phyloP scores from a whole-genome alignment of 2,329 filamentous ascomycete genomes.

The Cladosporium sphaerospermum region DNA sequence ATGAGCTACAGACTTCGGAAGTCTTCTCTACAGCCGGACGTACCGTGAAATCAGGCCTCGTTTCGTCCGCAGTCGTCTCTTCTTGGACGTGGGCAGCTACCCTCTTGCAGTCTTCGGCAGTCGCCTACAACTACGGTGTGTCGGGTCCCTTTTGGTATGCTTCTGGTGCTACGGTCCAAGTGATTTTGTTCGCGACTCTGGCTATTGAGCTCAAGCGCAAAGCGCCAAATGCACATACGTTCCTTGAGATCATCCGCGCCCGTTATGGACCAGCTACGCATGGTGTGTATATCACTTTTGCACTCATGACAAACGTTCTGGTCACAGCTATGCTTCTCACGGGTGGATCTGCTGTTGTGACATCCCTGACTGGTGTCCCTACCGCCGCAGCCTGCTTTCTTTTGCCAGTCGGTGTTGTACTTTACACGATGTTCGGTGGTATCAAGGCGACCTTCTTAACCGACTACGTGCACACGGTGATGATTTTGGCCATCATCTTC shows the following conservation, averaged over 20 bases:
- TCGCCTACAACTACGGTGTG: slow-evolving; percentile 52
- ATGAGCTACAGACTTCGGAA: slow-evolving; percentile 82
- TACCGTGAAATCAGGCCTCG: slow-evolving; percentile 81
- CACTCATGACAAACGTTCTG: slow-evolving; percentile 39
- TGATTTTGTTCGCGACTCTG: slow-evolving; percentile 79
- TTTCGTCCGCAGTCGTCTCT: slow-evolving; percentile 83
- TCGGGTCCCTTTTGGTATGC: slow-evolving; percentile 61
- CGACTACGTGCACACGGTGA: slow-evolving; percentile 81
- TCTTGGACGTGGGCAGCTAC: slow-evolving; percentile 83
- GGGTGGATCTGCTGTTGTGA: slow-evolving; percentile 40
- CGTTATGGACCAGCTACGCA: slow-evolving; percentile 31
- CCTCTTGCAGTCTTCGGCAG: slow-evolving; percentile 60
- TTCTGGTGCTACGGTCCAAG: slow-evolving; percentile 68
- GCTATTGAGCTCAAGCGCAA: slow-evolving; percentile 81
- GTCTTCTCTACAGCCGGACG: slow-evolving; percentile 87
- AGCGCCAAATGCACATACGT: slow-evolving; percentile 72
- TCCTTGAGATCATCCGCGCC: slow-evolving; percentile 17
- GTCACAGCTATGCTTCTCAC: slow-evolving; percentile 46
- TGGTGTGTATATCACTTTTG: slow-evolving; percentile 37
- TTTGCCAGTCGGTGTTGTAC: slow-evolving; percentile 65
- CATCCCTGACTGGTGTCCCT: slow-evolving; percentile 38
- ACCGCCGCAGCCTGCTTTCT: slow-evolving; percentile 47
- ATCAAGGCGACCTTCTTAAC: slow-evolving; percentile 86
- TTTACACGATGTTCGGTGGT: slow-evolving; percentile 69
- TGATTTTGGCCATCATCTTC: slow-evolving; percentile 77